Evolutionary conservation across 306 rosid genomes (phyloP), one percentile per base, ranked within the genome.

Genomic region (Mimosa pudica): DNA sequence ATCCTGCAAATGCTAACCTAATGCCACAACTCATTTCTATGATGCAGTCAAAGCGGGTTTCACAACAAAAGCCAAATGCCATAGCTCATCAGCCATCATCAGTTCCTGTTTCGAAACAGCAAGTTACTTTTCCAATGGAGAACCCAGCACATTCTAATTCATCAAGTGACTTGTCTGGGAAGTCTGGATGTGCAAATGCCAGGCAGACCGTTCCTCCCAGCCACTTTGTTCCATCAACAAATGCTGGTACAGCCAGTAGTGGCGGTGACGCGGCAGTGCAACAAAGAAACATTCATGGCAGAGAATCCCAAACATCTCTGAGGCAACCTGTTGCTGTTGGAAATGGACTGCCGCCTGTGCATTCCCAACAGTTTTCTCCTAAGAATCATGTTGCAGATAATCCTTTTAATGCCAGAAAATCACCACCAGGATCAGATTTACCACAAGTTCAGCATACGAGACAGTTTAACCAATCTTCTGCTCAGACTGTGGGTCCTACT

Each of bases 61-160:
- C 92, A 18, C 99, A 92, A 65, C 90, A 81, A 73, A 93, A 93
- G 77, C 81, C 83, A 75, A 88, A 85, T 80, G 99, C 80, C 71
- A 44, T 85, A 74, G 94, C 89, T 64, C 71, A 78, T 44, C 99
- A 93, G 83, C 78, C 94, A 46, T 84, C 91, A 14, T 75, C 84
- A 77, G 87, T 81, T 51, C 86, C 92, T 13, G 88, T 89, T 85
- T 81, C 98, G 77, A 96, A 90, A 88, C 98, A 90, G 87, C 99
- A 88, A 82, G 94, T 85, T 58, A 84, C 89, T 73, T 91, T 97
- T 85, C 94, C 93, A 33, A 91, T 89, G 77, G 99, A 91, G 86
- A 86, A 88, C 87, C 86, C 98, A 70, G 88, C 93, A 35, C 98
- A 81, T 90, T 96, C 97, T 80, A 96, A 88, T 84, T 89, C 97